Conservation (phyloP, 768 basidiomycete species). For the Gelatoporia subvermispora region DNA sequence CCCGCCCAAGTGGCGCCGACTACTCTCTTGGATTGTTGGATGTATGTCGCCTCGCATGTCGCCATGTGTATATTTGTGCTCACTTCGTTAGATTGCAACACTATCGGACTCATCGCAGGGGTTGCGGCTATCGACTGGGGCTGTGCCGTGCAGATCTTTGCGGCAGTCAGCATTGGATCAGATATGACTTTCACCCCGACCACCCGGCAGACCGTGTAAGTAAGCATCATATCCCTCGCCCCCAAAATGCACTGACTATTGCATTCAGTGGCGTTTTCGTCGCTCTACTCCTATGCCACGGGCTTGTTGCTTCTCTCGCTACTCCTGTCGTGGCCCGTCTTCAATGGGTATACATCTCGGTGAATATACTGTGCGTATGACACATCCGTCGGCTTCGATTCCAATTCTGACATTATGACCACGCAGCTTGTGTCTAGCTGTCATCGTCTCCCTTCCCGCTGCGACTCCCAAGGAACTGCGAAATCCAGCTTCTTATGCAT, state of each 20-base stretch:
- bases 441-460: conserved; percentile 50
- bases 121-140: conserved; percentile 35
- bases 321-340: conserved; percentile 30
- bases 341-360: conserved; percentile 29
- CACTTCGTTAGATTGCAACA: conserved; percentile 23
- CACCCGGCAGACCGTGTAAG: conserved; percentile 23
- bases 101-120: conserved; percentile 33
- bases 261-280: conserved; percentile 29
- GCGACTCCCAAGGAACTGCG: conserved; percentile 54
- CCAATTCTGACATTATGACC: background rate
- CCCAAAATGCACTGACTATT: too few relatives aligned
- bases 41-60: conserved; percentile 21
- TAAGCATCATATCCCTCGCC: background rate
- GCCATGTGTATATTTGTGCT: background rate
- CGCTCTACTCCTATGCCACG: conserved; percentile 29
- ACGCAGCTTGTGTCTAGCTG: conserved; percentile 23
- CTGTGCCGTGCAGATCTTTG: conserved; percentile 34
- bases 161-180: conserved; percentile 31
- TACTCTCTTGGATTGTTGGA: conserved; percentile 36
- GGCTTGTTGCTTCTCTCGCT: conserved; percentile 27
- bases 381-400: background rate
- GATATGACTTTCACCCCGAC: conserved; percentile 22
- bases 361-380: conserved; percentile 30
- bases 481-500: conserved; percentile 57
- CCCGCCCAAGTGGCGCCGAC: conserved; percentile 26